Base-by-base conservation (phyloP, 495 filamentous ascomycete species). In the Talaromyces liani region DNA sequence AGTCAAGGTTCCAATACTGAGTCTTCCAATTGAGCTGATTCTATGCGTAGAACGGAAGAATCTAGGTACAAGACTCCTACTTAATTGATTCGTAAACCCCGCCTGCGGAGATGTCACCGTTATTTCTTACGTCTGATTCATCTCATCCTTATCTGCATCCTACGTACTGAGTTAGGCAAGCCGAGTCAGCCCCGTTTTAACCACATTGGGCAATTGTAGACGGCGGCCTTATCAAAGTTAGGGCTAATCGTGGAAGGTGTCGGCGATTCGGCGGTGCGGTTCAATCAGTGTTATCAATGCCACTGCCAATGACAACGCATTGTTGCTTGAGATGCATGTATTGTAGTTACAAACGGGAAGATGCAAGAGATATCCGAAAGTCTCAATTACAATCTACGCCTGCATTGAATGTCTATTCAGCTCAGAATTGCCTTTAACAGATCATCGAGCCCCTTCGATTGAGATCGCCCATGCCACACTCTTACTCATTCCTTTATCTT, bases 401-500 rank as follows among this genome's bases (percentile, higher is more conserved):
- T 29, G 20, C 24, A 27, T 25, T 56, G 6, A 29, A 31, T 29
- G 53, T 12, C 27, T 27, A 27, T 54, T 68, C 76, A 74, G 75
- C 78, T 83, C 80, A 82, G 80, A 82, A 77, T 82, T 83, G 80
- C 79, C 80, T 83, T 82, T 79, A 65, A 75, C 71, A 39, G 70
- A 72, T 70, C 64, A 63, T 58, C 67, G 47, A 66, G 55, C 22
- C 63, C 64, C 45, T 61, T 22, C 62, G 41, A 47, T 58, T 41
- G 60, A 31, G 41, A 33, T 39, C 61, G 47, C 58, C 60, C 36
- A 18, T 51, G 5, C 49, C 34, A 33, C 25, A 16, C 39, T 33
- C 39, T 55, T 22, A 53, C 53, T 41, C 29, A 33, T 34, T 34
- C 47, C 31, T 45, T 51, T 53, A 39, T 64, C 65, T 29, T 62